phyloP scores from a whole-genome alignment of 2,329 filamentous ascomycete genomes.

The Stemphylium vesicarium region DNA sequence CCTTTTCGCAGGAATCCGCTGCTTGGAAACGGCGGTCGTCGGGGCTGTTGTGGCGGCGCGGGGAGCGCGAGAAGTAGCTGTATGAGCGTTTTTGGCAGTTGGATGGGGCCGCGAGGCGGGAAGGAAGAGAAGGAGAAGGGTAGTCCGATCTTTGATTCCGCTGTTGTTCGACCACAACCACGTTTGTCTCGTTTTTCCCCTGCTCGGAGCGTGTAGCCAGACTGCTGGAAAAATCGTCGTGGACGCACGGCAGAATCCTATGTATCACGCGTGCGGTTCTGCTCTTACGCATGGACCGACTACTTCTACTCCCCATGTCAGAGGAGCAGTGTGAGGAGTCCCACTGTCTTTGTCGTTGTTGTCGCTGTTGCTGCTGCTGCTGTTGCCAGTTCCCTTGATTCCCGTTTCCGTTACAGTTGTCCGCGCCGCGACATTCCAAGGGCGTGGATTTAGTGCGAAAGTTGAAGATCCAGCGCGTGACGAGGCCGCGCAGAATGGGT shows the following conservation, averaged over 20 bases:
- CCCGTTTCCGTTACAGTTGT: conserved; percentile 30
- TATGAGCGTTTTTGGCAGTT: conserved; percentile 30
- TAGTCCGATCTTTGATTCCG: too few species aligned
- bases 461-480: conserved; percentile 50
- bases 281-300: conserved; percentile 20
- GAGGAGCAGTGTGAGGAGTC: conserved; percentile 26
- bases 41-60: conserved; percentile 32
- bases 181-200: conserved; percentile 11
- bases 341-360: conserved; percentile 36
- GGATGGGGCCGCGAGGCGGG: conserved; percentile 12
- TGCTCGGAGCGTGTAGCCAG: conserved; percentile 31
- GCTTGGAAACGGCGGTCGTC: conserved; percentile 35
- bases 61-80: conserved; percentile 35
- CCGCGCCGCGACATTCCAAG: conserved; percentile 24
- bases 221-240: conserved; percentile 45
- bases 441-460: conserved; percentile 44
- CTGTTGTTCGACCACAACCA: not conserved
- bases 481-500: conserved; percentile 50
- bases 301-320: conserved; percentile 11
- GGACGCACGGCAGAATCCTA: conserved; percentile 46
- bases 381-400: too few species aligned
- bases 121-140: too few species aligned
- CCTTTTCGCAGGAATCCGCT: conserved; percentile 42
- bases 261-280: conserved; percentile 28
- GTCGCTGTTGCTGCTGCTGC: conserved; percentile 18